phyloP scores from a whole-genome alignment of 257 asterid species.

The Plantago major region DNA sequence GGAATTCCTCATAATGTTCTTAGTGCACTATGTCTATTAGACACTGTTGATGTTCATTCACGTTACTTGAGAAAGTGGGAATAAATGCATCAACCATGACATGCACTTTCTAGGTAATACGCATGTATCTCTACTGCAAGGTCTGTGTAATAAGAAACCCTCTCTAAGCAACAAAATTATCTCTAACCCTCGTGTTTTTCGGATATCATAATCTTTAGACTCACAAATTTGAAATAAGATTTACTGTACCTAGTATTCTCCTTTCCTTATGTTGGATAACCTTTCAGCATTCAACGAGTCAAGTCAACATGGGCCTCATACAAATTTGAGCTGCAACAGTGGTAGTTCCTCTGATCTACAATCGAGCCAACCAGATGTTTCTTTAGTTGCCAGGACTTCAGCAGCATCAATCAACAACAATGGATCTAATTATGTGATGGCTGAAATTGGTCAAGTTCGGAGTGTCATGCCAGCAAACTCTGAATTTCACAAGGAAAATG shows the following conservation, averaged over 20 bases:
- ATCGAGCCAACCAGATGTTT: constrained; percentile 33
- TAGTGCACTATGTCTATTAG: not conserved
- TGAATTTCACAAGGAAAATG: constrained; percentile 23
- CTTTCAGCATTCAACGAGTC: constrained; percentile 55
- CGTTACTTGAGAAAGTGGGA: too few species aligned
- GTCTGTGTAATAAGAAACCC: too few species aligned
- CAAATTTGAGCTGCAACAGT: constrained; percentile 24
- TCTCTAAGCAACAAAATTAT: too few species aligned
- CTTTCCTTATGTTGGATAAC: constrained; percentile 5
- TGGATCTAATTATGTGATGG: constrained; percentile 34
- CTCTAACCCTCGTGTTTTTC: not conserved
- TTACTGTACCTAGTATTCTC: constrained; percentile 11
- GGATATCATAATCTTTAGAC: constrained; percentile 3
- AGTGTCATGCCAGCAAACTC: constrained; percentile 14
- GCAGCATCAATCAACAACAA: constrained; percentile 30
- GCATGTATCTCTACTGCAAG: too few species aligned
- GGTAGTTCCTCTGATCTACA: constrained; percentile 30
- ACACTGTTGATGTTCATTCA: too few species aligned
- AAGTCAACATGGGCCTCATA: constrained; percentile 28
- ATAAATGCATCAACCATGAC: too few species aligned
- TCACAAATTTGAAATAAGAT: not conserved
- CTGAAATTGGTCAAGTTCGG: constrained; percentile 32
- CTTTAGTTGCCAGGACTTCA: constrained; percentile 29
- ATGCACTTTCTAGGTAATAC: too few species aligned
- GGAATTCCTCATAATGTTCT: constrained; percentile 1